phyloP scores from a whole-genome alignment of 352 stramenopile genomes.

The Peronosclerospora sorghi region DNA sequence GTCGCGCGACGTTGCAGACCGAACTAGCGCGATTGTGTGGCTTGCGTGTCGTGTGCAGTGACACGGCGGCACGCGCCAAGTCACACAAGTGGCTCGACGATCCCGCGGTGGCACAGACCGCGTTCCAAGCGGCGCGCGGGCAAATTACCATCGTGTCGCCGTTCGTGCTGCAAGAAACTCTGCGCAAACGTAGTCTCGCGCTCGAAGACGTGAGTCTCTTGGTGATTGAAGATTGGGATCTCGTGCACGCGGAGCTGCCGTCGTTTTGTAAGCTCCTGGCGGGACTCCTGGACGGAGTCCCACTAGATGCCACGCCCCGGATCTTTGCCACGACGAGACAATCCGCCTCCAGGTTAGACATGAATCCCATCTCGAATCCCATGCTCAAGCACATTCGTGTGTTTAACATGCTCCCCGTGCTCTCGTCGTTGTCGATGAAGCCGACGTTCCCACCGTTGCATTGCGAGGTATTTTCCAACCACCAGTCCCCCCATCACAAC shows the following conservation, averaged over 20 bases:
- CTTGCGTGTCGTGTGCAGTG: constrained; percentile 25
- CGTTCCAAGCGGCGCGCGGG: constrained; percentile 13
- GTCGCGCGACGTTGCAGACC: constrained; percentile 19
- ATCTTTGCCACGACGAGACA: constrained; percentile 54
- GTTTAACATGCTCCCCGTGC: constrained; percentile 45
- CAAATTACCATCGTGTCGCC: constrained; percentile 41
- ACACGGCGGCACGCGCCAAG: constrained; percentile 3
- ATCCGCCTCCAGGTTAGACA: constrained; percentile 42
- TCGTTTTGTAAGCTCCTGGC: constrained; percentile 43
- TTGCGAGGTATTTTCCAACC: constrained; percentile 42
- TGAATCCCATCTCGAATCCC: constrained; percentile 32
- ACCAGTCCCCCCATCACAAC: too few relatives aligned
- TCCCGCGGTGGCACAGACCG: constrained; percentile 3
- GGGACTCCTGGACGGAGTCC: constrained; percentile 5
- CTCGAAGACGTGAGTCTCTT: constrained; percentile 32
- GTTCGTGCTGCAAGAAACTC: constrained; percentile 22
- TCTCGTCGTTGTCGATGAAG: constrained; percentile 13
- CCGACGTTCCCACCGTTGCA: constrained; percentile 31
- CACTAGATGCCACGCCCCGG: constrained; percentile 5
- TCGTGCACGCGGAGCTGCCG: constrained; percentile 47
- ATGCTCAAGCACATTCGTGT: constrained; percentile 51
- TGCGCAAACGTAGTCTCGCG: constrained; percentile 22
- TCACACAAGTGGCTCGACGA: constrained; percentile 18
- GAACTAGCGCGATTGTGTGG: constrained; percentile 40
- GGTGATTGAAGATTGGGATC: constrained; percentile 53